Conservation (phyloP, 805 yeast species). For the Saturnispora halmiae region DNA sequence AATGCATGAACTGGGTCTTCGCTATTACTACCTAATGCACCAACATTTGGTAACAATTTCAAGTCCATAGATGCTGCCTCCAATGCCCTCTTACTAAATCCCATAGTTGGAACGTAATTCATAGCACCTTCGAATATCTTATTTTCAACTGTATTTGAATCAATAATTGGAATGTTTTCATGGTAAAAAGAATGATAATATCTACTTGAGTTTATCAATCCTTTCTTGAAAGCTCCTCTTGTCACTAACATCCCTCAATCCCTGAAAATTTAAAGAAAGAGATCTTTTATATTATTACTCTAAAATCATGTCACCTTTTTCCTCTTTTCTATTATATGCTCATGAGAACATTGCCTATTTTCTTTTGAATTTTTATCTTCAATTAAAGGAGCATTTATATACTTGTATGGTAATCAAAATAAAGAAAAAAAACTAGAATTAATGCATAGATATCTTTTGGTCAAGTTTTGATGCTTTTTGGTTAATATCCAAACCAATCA, state of each 20-base stretch:
- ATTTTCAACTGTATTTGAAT: slow-evolving; percentile 30
- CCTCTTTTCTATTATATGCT: too few species aligned
- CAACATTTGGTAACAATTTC: slow-evolving; percentile 32
- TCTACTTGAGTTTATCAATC: slow-evolving; percentile 15
- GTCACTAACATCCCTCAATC: background rate
- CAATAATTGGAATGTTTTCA: slow-evolving; percentile 30
- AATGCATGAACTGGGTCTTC: slow-evolving; percentile 33
- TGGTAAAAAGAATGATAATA: slow-evolving; percentile 31
- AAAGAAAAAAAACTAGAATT: too few species aligned
- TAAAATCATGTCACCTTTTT: too few species aligned
- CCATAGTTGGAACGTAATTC: slow-evolving; percentile 35
- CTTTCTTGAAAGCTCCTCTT: background rate
- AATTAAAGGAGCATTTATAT: too few species aligned
- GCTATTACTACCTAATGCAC: slow-evolving; percentile 28
- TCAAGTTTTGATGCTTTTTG: too few species aligned
- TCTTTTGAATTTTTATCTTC: too few species aligned
- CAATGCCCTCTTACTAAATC: slow-evolving; percentile 35
- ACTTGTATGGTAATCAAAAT: too few species aligned
- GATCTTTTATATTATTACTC: too few species aligned
- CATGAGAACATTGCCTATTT: too few species aligned
- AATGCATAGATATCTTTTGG: too few species aligned
- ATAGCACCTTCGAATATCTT: slow-evolving; percentile 29
- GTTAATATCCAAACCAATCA: too few species aligned
- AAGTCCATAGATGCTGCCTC: slow-evolving; percentile 36
- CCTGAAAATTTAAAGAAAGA: too few species aligned